Evolutionary conservation across 1,139 yeast species (phyloP).

Genomic region (Geotrichum fermentans): DNA sequence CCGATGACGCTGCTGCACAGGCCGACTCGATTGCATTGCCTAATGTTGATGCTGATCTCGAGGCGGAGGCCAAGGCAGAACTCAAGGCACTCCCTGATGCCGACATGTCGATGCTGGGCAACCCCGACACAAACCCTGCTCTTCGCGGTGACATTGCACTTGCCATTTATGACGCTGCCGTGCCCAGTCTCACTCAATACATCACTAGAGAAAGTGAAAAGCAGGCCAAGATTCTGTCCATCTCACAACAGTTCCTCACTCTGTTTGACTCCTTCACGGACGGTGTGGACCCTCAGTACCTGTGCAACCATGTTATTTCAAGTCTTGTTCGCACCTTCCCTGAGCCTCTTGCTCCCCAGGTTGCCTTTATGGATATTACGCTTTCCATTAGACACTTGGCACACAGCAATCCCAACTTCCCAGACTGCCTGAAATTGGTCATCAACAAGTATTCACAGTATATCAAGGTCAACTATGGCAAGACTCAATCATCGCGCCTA

Average conservation of each 20-base stretch:
- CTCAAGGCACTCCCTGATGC: conserved; percentile 78
- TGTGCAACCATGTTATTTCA: conserved; percentile 59
- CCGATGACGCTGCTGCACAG: conserved; percentile 14
- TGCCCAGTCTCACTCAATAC: conserved; percentile 17
- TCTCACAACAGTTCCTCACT: conserved; percentile 47
- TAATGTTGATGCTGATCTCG: conserved; percentile 32
- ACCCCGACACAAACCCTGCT: conserved; percentile 83
- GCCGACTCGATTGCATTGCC: conserved; percentile 17
- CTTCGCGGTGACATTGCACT: conserved; percentile 84
- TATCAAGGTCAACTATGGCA: conserved; percentile 32
- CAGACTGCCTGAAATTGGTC: conserved; percentile 59
- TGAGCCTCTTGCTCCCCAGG: conserved; percentile 39
- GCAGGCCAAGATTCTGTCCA: conserved; percentile 19
- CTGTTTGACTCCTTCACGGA: conserved; percentile 64
- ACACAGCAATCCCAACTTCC: conserved; percentile 43
- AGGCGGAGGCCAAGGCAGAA: conserved; percentile 35
- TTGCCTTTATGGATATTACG: conserved; percentile 54
- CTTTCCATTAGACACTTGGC: conserved; percentile 58
- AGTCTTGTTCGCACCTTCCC: conserved; percentile 43
- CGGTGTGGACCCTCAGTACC: conserved; percentile 57
- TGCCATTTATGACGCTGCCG: conserved; percentile 70
- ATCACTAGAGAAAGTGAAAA: conserved; percentile 13
- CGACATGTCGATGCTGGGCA: conserved; percentile 80
- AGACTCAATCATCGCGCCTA: conserved; percentile 38
- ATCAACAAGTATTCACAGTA: conserved; percentile 69